Percentiles rank a stretch among this genome's conserved stretches.
phyloP scores from a whole-genome alignment of 1,139 yeast genomes.

The Taphrina flavorubra region DNA sequence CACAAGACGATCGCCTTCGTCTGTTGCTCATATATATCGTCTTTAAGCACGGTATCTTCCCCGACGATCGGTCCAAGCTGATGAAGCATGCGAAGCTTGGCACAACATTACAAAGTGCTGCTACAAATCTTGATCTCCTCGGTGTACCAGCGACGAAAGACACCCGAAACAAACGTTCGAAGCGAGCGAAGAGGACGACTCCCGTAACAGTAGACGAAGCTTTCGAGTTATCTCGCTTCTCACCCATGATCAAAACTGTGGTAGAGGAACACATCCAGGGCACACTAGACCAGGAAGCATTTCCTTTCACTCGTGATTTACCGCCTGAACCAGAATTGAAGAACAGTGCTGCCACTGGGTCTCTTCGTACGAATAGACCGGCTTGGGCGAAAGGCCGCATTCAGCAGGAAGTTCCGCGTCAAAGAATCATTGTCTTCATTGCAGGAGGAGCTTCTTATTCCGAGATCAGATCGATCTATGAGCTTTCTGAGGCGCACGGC shows the following conservation, averaged over 20 bases:
- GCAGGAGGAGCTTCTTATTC: constrained; percentile 91
- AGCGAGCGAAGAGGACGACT: constrained; percentile 50
- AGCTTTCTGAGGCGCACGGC: constrained; percentile 65
- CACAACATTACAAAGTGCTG: constrained; percentile 65
- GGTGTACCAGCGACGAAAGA: constrained; percentile 70
- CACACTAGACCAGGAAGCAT: constrained; percentile 62
- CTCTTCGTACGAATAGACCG: constrained; percentile 51
- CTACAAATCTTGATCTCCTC: constrained; percentile 67
- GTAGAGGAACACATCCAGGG: constrained; percentile 59
- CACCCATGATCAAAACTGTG: constrained; percentile 70
- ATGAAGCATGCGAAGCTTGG: constrained; percentile 70
- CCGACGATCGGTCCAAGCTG: constrained; percentile 73
- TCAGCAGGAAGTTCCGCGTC: constrained; percentile 71
- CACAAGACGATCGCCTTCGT: constrained; percentile 66
- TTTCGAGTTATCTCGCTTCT: constrained; percentile 76
- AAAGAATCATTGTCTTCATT: constrained; percentile 75
- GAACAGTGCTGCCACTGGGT: constrained; percentile 22
- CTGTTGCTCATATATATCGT: constrained; percentile 77
- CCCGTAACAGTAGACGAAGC: constrained; percentile 63
- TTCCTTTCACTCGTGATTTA: constrained; percentile 80
- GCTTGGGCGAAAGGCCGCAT: constrained; percentile 49
- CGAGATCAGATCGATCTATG: constrained; percentile 79
- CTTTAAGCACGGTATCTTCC: constrained; percentile 82
- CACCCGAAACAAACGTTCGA: constrained; percentile 51
- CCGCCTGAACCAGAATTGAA: constrained; percentile 25